Evolutionary conservation across 345 rosid species (phyloP), one percentile per base, ranked within the genome.

Genomic region (Dipteronia sinensis): DNA sequence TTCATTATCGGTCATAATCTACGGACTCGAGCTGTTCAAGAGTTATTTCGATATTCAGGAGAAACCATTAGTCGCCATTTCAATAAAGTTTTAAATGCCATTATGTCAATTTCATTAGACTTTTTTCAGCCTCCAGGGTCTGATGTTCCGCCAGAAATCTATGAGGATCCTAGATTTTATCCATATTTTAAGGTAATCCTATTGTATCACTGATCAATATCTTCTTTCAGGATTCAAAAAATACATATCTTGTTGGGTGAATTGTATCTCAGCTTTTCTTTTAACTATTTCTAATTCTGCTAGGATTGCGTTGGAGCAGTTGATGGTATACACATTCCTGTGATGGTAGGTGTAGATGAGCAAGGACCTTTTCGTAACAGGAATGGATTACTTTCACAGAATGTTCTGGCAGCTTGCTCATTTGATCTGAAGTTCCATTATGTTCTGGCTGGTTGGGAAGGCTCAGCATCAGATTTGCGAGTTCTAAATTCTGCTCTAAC

Each of bases 391-490:
- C 97, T 93, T 69, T 86, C 97, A n/a, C 98, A 95, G 81, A 87
- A 86, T 77, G 91, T 93, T 77, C 82, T 95, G 67, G 94, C 90
- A 42, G 97, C 98, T 66, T 89, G 89, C 73, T 91, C 97, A 42
- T 87, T 93, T 80, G 98, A 95, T 83, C 85, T 95, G 76, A 89
- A 87, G 85, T 95, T 95, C 81, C 88, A 84, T 81, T 95, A 93
- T 74, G 97, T 95, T 25, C 85, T 92, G 56, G 98, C 98, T 79
- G 98, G 98, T 17, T 95, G 98, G 98, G 98, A 95, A 87, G 98
- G 98, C 53, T 93, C 98, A 3, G 95, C 98, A 72, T 88, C 94
- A 15, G 93, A 93, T 83, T 88, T 88, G 79, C 87, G 85, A 73
- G 95, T 93, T 84, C 83, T 95, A 46, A 85, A 89, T 72, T 90